phyloP scores from a whole-genome alignment of 805 yeast species.

The Naumovozyma castellii region DNA sequence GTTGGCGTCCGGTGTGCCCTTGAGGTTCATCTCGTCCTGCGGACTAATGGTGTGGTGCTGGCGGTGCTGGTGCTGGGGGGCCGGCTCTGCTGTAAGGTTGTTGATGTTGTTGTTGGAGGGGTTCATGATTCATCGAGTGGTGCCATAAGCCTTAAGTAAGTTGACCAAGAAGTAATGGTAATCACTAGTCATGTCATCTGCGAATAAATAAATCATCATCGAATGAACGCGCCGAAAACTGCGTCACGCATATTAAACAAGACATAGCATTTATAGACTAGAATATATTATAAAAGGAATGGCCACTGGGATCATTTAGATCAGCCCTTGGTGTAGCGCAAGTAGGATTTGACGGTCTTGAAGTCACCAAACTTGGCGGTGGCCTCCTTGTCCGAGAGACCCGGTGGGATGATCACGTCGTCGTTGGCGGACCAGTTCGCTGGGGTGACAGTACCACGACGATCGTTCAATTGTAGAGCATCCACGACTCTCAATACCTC shows the following conservation, averaged over 20 bases:
- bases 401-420: conserved; percentile 88
- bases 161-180: no score
- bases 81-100: no score
- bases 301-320: no score
- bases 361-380: conserved; percentile 78
- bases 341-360: conserved; percentile 81
- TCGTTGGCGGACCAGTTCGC: conserved; percentile 85
- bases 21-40: not conserved
- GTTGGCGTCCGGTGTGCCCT: not conserved
- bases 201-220: no score
- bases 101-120: no score
- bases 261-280: no score
- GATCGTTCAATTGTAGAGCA: conserved; percentile 78
- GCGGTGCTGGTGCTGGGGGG: not conserved
- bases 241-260: no score
- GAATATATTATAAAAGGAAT: no score
- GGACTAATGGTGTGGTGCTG: not conserved
- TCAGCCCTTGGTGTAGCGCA: conserved; percentile 53
- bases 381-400: conserved; percentile 70
- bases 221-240: no score
- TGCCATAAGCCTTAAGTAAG: no score
- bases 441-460: conserved; percentile 78
- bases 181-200: no score
- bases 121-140: no score
- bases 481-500: conserved; percentile 88